Evolutionary conservation across 257 asterid species (phyloP), one percentile per base, ranked within the genome.

Genomic region (Rubia yunnanensis): DNA sequence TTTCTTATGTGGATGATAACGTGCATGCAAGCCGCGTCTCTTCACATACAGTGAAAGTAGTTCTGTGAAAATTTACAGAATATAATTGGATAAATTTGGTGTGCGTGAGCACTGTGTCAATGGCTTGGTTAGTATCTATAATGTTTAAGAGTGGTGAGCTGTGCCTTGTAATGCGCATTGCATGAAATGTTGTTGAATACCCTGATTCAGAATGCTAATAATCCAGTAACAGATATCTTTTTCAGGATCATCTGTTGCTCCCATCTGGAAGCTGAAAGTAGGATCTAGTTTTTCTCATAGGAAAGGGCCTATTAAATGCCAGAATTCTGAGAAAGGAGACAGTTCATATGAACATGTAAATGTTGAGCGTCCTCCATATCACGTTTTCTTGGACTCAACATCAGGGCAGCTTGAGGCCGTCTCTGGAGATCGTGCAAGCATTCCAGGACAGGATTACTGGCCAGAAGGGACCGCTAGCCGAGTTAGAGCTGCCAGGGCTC

Each of bases 381-480:
- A 83, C 70, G 80, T 83, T 74, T 91, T 88, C 49, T 73, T 88
- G 83, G 98, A 91, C 85, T 88, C 98, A 36, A 88, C 95, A 0
- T 92, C 98, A 14, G 98, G 98, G 20, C 86, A 86, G 79, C 73
- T 92, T 13, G 98, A 92, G 76, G 96, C 98, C 7, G 96, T 96
- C 67, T 92, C 98, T 64, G 98, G 98, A 34, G 98, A 96, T 52
- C 96, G 96, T 63, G 96, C 96, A 63, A 79, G 85, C 74, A 88
- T 88, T 69, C 96, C 98, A 3, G 84, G 88, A 17, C 87, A 79
- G 64, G 96, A 88, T 44, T 85, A 79, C 74, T 91, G 96, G 98
- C 96, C 98, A 22, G 98, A 91, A 79, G 96, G 98, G 60, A 92
- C 98, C 17, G 80, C 87, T 6, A 81, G 82, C 69, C 83, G 84